A percentile compares a stretch with the other conserved stretches of the same genome.
These are phyloP conservation scores for Buxus sempervirens DNA, from an alignment of 164 flowering plant genomes.

Conservation along the genomic window DNA sequence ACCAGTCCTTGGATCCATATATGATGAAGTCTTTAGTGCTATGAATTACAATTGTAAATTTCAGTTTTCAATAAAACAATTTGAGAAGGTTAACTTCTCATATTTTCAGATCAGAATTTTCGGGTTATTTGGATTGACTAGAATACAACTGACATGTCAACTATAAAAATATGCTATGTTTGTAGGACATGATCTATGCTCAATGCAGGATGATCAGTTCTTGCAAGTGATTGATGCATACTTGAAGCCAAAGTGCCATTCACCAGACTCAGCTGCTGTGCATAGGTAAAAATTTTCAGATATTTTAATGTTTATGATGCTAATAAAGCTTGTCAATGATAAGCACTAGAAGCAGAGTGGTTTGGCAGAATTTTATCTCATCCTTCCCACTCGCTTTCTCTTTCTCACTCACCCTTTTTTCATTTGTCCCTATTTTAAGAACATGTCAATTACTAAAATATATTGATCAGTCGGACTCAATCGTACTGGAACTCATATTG, in stretches of 20 bases:
- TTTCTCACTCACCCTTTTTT: too few relatives aligned
- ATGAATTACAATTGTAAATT: background rate
- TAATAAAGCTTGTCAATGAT: background rate
- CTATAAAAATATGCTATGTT: conserved; percentile 7
- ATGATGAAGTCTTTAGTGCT: background rate
- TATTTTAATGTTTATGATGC: background rate
- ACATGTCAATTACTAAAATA: background rate
- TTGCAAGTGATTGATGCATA: conserved; percentile 69
- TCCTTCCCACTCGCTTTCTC: background rate
- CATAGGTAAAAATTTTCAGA: conserved; percentile 42
- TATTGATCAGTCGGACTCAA: background rate
- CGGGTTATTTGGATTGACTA: background rate
- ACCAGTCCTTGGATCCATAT: background rate
- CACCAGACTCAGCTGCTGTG: conserved; percentile 68
- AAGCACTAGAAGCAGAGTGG: background rate
- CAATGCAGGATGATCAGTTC: conserved; percentile 26
- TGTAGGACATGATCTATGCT: conserved; percentile 24
- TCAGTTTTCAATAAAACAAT: background rate
- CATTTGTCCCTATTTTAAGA: background rate
- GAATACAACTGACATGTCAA: conserved; percentile 6
- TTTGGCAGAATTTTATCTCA: background rate
- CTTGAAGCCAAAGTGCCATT: conserved; percentile 84
- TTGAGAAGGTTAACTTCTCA: background rate
- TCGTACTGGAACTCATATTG: background rate
- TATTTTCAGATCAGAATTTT: background rate